Percentiles rank a stretch among this genome's conserved stretches.
Conservation (phyloP, 371 early-diverging fungal genomes). For the Rhizoclosmatium hyalinum region DNA sequence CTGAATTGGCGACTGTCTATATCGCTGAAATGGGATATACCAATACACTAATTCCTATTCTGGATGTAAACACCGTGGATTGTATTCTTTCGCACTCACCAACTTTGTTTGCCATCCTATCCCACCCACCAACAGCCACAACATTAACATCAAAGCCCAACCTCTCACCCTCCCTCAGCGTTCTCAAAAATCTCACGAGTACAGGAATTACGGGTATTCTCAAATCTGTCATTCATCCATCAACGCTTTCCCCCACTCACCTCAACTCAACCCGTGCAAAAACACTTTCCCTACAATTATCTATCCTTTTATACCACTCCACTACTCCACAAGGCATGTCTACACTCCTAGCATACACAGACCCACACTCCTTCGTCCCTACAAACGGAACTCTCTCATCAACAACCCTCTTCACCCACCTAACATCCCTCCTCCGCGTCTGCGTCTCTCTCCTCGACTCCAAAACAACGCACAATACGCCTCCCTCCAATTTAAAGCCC, state of each 20-base stretch:
- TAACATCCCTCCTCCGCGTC: neutral
- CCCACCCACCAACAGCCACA: too few species aligned
- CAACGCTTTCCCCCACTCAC: neutral
- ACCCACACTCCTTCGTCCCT: neutral
- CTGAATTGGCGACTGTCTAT: too few species aligned
- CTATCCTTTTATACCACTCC: neutral
- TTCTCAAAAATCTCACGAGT: neutral
- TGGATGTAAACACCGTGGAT: too few species aligned
- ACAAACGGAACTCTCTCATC: neutral
- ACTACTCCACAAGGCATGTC: neutral
- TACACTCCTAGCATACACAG: neutral
- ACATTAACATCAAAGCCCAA: too few species aligned
- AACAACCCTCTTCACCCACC: neutral
- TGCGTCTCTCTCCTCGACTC: neutral
- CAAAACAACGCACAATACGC: neutral
- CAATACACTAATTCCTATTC: too few species aligned
- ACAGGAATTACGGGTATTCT: neutral
- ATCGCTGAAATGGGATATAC: too few species aligned
- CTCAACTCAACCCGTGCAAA: neutral
- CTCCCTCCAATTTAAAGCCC: neutral
- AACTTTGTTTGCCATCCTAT: too few species aligned
- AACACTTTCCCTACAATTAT: neutral
- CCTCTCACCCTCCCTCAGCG: neutral
- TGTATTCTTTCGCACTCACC: too few species aligned
- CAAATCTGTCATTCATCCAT: neutral